Evolutionary conservation across 148 eudicot genomes (phyloP), one percentile per base, ranked within the genome.

Genomic region (Arctostaphylos glauca): DNA sequence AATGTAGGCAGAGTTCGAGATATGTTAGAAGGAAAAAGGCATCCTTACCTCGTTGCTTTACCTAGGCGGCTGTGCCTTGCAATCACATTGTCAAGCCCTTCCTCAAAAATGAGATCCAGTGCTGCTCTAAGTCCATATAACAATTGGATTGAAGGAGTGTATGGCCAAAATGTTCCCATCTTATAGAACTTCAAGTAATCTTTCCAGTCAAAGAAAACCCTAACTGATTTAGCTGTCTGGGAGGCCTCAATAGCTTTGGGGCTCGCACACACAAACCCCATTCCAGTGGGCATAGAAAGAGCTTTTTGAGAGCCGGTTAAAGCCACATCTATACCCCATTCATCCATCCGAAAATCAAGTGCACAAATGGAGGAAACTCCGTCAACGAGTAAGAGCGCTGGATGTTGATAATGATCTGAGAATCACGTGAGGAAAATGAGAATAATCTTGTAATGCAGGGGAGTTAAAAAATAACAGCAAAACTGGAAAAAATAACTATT

Each of bases 341-440:
- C 99, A 75, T 96, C 99, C 99, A 94, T 94, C 38, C 98, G 94
- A 84, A 96, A 96, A 84, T 96, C 99, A 31, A 96, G 89, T 3
- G 99, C 99, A 83, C 99, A 94, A 44, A 96, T 96, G 74, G 99
- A 96, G 80, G 99, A 96, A 53, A 96, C 99, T 48, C 99, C 99
- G 50, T 96, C 99, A 25, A 96, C 99, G 0, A 94, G 94, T 41
- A 93, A 87, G 25, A 96, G 93, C 21, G 99, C 99, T 18, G 99
- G 99, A 84, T 96, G 99, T 72, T 88, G 94, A 89, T 96, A 93
- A 87, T 96, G 92, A 90, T 96, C 99, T 96, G 91, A 53, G 55
- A 87, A 13, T 54, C 77, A 78, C 9, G 25, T 48, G 23, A 82
- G 10, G 49, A 48, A 53, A 53, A 62, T 72, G 13, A 67, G 18